Conservation (phyloP, 257 asterid genomes). For the Cordia subcordata region DNA sequence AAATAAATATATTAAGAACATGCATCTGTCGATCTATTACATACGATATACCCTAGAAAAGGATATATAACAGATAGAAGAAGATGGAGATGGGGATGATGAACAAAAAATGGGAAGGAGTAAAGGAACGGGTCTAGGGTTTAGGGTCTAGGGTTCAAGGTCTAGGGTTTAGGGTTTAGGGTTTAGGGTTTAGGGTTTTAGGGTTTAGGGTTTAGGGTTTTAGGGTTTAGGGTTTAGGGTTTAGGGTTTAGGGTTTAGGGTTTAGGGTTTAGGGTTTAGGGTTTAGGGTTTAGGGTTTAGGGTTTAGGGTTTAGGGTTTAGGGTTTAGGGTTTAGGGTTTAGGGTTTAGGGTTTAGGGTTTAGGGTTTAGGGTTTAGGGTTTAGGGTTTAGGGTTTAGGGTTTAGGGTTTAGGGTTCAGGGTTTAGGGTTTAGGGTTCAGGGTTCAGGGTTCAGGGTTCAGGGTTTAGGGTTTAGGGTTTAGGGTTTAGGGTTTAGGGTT, state of each 20-base stretch:
- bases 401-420: constrained; percentile 11
- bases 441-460: constrained; percentile 8
- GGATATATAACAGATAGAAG: no score
- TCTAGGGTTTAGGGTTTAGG: constrained; percentile 11
- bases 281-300: constrained; percentile 10
- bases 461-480: constrained; percentile 14
- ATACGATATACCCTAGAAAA: no score
- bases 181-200: constrained; percentile 11
- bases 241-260: constrained; percentile 5
- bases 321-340: constrained; percentile 7
- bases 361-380: constrained; percentile 14
- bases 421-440: constrained; percentile 7
- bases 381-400: constrained; percentile 14
- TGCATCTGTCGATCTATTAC: no score
- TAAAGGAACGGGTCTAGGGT: constrained; percentile 13
- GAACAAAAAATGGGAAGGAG: no score
- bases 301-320: constrained; percentile 11
- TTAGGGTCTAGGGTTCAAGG: no score
- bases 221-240: not conserved
- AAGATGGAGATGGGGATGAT: no score
- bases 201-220: constrained; percentile 7
- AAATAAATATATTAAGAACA: no score
- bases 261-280: constrained; percentile 7
- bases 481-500: constrained; percentile 16
- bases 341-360: constrained; percentile 16